Percentiles rank a stretch among this genome's conserved stretches.
Evolutionary conservation across 1,284 basidiomycete genomes (phyloP).

Genomic region (Pholiota adiposa): DNA sequence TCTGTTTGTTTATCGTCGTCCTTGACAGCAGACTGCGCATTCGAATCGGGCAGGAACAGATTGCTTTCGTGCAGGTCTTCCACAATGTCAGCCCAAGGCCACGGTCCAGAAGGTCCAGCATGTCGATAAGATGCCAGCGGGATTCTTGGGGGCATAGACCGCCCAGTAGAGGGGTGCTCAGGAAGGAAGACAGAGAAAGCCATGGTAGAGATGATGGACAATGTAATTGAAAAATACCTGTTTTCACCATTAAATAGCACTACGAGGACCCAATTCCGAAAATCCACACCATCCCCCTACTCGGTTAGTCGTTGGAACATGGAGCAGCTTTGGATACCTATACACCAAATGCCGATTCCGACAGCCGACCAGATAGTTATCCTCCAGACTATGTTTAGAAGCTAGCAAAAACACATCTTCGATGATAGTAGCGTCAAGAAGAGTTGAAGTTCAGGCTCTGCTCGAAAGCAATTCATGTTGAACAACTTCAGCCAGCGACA

Average conservation of each 20-base stretch:
- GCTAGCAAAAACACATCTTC: not conserved
- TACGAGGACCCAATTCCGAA: not conserved
- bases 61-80: constrained; percentile 19
- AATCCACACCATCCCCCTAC: not conserved
- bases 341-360: not conserved
- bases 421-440: no score
- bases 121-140: constrained; percentile 38
- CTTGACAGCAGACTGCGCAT: not conserved
- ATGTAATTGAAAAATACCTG: not conserved
- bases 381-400: not conserved
- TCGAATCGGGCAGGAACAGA: not conserved
- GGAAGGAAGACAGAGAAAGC: constrained; percentile 16
- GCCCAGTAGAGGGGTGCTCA: not conserved
- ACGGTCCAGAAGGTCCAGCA: constrained; percentile 43
- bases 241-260: not conserved
- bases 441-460: no score
- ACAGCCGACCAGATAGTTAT: not conserved
- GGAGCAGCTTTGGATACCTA: not conserved
- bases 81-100: constrained; percentile 38
- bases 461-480: no score
- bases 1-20: not conserved
- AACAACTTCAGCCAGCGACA: no score
- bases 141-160: constrained; percentile 27
- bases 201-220: constrained; percentile 11
- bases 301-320: not conserved